These are phyloP conservation scores for Roridomyces roridus DNA, from an alignment of 768 basidiomycete species.

Conservation along the genomic window DNA sequence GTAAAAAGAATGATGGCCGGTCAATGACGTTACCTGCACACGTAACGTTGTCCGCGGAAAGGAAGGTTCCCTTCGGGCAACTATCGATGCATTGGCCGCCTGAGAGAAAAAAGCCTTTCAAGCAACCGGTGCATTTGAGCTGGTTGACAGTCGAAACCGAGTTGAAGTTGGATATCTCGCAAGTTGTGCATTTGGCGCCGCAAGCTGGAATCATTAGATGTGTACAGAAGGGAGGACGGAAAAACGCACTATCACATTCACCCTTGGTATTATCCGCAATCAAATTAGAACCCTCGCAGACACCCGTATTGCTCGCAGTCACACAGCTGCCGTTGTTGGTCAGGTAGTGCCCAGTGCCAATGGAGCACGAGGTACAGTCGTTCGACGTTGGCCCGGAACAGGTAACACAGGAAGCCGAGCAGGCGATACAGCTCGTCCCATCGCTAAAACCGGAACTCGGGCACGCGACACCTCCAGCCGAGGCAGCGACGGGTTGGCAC, in stretches of 20 bases:
- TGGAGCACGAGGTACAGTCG: conserved; percentile 73
- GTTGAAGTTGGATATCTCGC: conserved; percentile 75
- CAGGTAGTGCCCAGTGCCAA: conserved; percentile 61
- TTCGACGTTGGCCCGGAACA: conserved; percentile 74
- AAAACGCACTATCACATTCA: conserved; percentile 79
- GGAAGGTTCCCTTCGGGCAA: conserved; percentile 79
- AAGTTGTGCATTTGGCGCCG: conserved; percentile 82
- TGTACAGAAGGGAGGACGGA: not conserved
- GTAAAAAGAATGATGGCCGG: conserved; percentile 9
- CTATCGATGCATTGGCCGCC: conserved; percentile 70
- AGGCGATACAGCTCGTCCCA: conserved; percentile 57
- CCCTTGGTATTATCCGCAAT: conserved; percentile 83
- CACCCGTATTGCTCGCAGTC: conserved; percentile 64
- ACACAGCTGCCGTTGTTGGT: conserved; percentile 75
- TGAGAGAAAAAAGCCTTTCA: conserved; percentile 78
- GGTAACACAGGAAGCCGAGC: conserved; percentile 71
- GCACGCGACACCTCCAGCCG: conserved; percentile 60
- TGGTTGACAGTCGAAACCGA: conserved; percentile 68
- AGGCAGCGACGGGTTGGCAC: conserved; percentile 62
- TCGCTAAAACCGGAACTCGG: conserved; percentile 69
- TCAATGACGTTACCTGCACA: conserved; percentile 57
- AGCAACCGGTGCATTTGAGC: conserved; percentile 77
- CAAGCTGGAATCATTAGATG: conserved; percentile 57
- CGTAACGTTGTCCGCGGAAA: conserved; percentile 74
- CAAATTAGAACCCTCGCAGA: conserved; percentile 73